Base-by-base conservation (phyloP, 305 asterid genomes). In the Fraxinus ornus region DNA sequence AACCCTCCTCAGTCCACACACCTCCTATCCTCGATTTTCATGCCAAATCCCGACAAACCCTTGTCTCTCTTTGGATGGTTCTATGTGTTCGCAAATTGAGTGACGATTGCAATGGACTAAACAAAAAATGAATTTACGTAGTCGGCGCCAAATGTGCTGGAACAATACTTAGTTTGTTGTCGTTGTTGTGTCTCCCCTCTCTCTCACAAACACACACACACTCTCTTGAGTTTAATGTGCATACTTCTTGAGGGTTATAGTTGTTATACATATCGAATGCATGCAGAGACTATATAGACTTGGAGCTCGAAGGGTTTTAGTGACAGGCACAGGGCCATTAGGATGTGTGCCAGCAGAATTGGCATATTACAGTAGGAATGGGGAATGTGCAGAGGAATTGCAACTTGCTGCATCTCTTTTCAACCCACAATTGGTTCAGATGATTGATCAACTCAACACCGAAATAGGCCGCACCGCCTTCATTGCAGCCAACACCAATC, bases 301-400 rank as follows among this genome's bases (percentile, higher is more conserved):
- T 19, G 93, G 93, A n/a, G 87, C 86, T 3, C 72, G 89, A 5
- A 76, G 85, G 62, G 88, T 89, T 5, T 12, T 89, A 2, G 91
- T 89, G 76, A 90, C 91, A 0, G 93, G 93, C 35, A 88, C 93
- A 13, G 93, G 93, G 6, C 93, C 91, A 28, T 17, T 90, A 10
- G 93, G 93, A 2, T 90, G 93, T 47, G 91, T 84, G 8, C 93
- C 93, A 0, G 89, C 89, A 0, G 91, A 88, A 70, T 78, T 86
- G 76, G 93, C 90, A 0, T 62, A 15, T 72, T 81, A 80, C 7
- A 84, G 93, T 76, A 47, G 5, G 52, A 78, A 28, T 2, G 93
- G 93, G 1, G 89, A 85, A 77, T 89, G 92, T 37, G 88, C 86
- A 5, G 33, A 17, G 5, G 89, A 82, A 12, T 76, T 90, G 19